Conservation (phyloP, 148 eudicot genomes). For the Dysphania ambrosioides region DNA sequence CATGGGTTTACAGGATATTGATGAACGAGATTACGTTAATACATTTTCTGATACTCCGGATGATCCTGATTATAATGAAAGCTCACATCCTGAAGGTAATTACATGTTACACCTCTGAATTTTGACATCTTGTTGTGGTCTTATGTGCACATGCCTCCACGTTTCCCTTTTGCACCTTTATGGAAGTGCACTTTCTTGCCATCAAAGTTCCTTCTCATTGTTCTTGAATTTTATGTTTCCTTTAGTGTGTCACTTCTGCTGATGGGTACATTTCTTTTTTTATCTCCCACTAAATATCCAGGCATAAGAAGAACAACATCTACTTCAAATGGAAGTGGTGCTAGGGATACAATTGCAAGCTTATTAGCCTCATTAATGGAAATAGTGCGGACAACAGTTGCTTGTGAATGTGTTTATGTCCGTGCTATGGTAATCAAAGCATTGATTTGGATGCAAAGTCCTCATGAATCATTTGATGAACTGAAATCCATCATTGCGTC, state of each 20-base stretch:
- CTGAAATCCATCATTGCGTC: conserved; percentile 92
- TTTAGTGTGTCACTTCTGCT: background rate
- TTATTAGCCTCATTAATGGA: conserved; percentile 95
- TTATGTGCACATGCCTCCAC: conserved; percentile 1
- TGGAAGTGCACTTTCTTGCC: background rate
- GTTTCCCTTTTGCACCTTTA: background rate
- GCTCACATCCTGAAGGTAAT: conserved; percentile 73
- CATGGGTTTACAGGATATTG: conserved; percentile 85
- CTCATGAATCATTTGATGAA: conserved; percentile 92
- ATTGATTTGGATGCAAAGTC: conserved; percentile 99
- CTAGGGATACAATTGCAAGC: conserved; percentile 85
- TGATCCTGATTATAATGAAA: conserved; percentile 64
- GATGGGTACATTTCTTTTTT: background rate
- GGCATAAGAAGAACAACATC: conserved; percentile 60
- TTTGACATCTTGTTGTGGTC: conserved; percentile 1
- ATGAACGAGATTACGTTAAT: conserved; percentile 81
- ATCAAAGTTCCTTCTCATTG: background rate
- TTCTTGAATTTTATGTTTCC: background rate
- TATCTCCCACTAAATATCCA: conserved; percentile 16
- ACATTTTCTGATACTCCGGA: conserved; percentile 61
- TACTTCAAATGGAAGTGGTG: conserved; percentile 61
- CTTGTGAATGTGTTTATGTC: conserved; percentile 98
- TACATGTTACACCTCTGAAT: background rate
- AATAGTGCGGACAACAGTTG: conserved; percentile 96
- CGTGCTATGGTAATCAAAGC: conserved; percentile 98